Conservation (phyloP, 169 alveolate species). For the Eimeria sp. region DNA sequence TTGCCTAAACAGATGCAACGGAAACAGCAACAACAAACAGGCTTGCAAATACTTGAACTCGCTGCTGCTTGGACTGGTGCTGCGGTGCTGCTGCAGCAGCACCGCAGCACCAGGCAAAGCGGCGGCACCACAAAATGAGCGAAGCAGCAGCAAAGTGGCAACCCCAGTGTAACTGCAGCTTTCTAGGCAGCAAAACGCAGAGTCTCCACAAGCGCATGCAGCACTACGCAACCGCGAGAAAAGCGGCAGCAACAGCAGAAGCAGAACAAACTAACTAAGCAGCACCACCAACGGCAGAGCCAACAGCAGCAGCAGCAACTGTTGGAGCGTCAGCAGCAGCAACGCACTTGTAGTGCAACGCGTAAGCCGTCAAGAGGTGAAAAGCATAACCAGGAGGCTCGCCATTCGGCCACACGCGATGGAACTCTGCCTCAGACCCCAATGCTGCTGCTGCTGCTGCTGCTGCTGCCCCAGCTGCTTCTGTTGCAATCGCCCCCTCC, state of each 20-base stretch:
- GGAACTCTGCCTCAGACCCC: slow-evolving; percentile 17
- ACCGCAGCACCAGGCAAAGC: not conserved
- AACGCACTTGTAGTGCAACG: slow-evolving; percentile 77
- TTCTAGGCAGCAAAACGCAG: not conserved
- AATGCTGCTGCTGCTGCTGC: slow-evolving; percentile 2
- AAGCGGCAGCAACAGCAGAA: not conserved
- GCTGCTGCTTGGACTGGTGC: no score
- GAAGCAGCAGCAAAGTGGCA: not conserved
- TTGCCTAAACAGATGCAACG: slow-evolving; percentile 51
- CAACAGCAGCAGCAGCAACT: slow-evolving; percentile 11
- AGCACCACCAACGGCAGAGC: not conserved
- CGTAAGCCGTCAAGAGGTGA: slow-evolving; percentile 82
- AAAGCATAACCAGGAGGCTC: slow-evolving; percentile 78
- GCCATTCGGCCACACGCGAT: slow-evolving; percentile 25
- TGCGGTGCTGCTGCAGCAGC: no score
- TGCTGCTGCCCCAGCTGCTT: slow-evolving; percentile 6
- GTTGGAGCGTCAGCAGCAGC: slow-evolving; percentile 14
- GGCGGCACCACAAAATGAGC: not conserved
- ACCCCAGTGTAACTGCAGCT: not conserved
- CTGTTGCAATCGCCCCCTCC: not conserved
- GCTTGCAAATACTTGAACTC: not conserved
- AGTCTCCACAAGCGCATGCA: not conserved
- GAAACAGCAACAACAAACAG: not conserved
- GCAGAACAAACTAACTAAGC: not conserved
- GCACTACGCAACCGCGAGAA: not conserved